These are phyloP conservation scores for Sungouiella thailandica DNA, from an alignment of 805 yeast species.

Conservation along the genomic window DNA sequence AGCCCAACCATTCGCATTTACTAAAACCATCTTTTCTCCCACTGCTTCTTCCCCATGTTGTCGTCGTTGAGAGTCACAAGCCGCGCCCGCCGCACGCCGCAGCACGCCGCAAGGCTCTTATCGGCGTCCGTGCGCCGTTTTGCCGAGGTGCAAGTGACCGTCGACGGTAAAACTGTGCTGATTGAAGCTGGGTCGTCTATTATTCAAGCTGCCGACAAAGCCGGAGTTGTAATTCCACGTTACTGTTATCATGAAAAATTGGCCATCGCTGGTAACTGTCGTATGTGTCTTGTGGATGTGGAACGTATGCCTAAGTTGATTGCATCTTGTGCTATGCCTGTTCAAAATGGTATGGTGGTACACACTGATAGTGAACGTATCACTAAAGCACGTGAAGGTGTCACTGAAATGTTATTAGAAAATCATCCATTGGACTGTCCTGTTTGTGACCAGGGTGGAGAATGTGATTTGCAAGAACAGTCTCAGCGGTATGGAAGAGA, in stretches of 20 bases:
- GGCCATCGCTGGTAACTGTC: constrained; percentile 88
- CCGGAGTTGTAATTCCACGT: constrained; percentile 83
- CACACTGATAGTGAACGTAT: constrained; percentile 74
- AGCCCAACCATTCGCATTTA: constrained; percentile 15
- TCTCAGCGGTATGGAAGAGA: constrained; percentile 77
- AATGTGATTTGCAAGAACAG: constrained; percentile 89
- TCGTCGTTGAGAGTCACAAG: constrained; percentile 11
- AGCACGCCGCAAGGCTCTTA: no score
- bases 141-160: constrained; percentile 53
- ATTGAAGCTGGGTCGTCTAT: constrained; percentile 85
- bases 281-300: constrained; percentile 88
- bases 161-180: constrained; percentile 70
- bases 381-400: constrained; percentile 82
- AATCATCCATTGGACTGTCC: constrained; percentile 93
- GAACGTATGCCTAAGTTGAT: constrained; percentile 87
- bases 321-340: constrained; percentile 91
- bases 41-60: constrained; percentile 8
- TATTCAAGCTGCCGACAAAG: constrained; percentile 88
- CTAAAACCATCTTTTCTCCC: constrained; percentile 4
- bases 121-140: constrained; percentile 25
- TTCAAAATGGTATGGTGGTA: constrained; percentile 84
- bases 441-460: constrained; percentile 92
- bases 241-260: constrained; percentile 90
- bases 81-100: no score
- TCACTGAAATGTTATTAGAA: constrained; percentile 80